A percentile compares a stretch with the other conserved stretches of the same genome.
Evolutionary conservation across 2,329 filamentous ascomycete species (phyloP).

Genomic region (Colletotrichum coccodes): DNA sequence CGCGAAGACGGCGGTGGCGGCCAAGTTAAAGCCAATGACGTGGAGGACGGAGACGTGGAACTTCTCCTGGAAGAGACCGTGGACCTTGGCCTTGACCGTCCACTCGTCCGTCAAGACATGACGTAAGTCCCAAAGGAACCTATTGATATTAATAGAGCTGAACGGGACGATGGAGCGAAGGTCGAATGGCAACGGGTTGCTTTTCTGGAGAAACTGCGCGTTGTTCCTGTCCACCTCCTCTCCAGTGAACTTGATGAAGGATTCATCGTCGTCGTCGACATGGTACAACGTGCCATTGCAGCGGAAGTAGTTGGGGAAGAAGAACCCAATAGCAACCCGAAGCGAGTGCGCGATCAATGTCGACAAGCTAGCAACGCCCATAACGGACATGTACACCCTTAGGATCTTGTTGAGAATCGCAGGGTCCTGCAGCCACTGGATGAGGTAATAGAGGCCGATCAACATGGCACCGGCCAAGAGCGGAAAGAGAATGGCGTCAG

Average conservation of each 20-base stretch:
- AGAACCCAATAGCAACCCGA: constrained; percentile 70
- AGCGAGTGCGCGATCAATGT: constrained; percentile 79
- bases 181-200: constrained; percentile 43
- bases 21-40: constrained; percentile 64
- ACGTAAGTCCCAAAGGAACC: constrained; percentile 61
- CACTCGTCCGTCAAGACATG: constrained; percentile 62
- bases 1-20: constrained; percentile 63
- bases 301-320: constrained; percentile 80
- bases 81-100: constrained; percentile 60
- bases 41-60: constrained; percentile 66
- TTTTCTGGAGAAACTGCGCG: constrained; percentile 30
- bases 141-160: constrained; percentile 22
- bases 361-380: constrained; percentile 81
- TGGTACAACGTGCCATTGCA: constrained; percentile 54
- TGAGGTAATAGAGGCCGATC: constrained; percentile 83
- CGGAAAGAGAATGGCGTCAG: constrained; percentile 87
- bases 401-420: constrained; percentile 84
- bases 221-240: neutral
- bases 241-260: constrained; percentile 42
- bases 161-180: constrained; percentile 31
- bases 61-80: constrained; percentile 59
- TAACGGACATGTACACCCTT: constrained; percentile 82
- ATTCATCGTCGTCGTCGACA: constrained; percentile 52
- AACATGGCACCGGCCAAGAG: constrained; percentile 79
- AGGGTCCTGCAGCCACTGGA: constrained; percentile 88